Percentiles rank a stretch among this genome's conserved stretches.
phyloP scores from a whole-genome alignment of 345 rosid species.

The Acer negundo region DNA sequence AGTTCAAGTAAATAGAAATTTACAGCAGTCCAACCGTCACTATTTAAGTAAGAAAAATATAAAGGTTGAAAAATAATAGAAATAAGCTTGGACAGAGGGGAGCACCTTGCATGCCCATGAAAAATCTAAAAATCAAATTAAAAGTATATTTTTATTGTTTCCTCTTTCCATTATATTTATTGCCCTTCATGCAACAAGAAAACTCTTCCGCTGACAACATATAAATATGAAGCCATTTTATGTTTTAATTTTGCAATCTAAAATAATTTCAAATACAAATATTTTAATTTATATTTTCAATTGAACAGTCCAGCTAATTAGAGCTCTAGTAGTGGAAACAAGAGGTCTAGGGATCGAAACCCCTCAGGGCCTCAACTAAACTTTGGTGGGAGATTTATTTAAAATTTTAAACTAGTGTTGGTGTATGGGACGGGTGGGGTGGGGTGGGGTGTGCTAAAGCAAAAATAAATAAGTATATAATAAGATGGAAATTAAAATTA shows the following conservation, averaged over 20 bases:
- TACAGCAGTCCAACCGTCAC: not conserved
- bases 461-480: not conserved
- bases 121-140: not conserved
- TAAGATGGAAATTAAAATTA: not conserved
- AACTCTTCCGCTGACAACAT: not conserved
- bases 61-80: not conserved
- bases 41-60: not conserved
- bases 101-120: not conserved
- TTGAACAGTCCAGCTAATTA: no score
- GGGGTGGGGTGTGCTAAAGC: no score
- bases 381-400: not conserved
- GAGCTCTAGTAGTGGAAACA: no score
- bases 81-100: no score
- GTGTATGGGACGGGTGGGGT: no score
- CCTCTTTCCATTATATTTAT: not conserved
- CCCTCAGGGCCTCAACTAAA: not conserved
- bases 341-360: not conserved
- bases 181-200: not conserved
- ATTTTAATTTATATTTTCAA: no score
- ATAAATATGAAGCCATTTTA: not conserved
- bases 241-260: not conserved
- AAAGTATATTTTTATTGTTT: not conserved
- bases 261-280: not conserved
- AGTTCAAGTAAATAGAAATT: not conserved
- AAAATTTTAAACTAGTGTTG: no score